A percentile compares a stretch with the other conserved stretches of the same genome.
Evolutionary conservation across 2,329 filamentous ascomycete species (phyloP).

Genomic region (Aspergillus glaucus): DNA sequence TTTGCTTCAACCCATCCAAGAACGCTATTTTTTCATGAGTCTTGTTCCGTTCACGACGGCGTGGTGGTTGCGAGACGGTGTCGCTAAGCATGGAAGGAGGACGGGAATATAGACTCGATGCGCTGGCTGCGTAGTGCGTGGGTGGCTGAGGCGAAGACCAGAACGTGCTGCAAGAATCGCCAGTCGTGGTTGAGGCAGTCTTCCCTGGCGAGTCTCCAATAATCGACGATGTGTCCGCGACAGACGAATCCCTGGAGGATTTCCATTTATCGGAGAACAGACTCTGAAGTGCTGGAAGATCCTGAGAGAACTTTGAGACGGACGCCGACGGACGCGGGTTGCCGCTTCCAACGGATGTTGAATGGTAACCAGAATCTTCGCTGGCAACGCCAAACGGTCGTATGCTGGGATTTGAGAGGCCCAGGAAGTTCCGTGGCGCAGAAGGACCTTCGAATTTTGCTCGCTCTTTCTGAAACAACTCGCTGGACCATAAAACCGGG

Average conservation of each 20-base stretch:
- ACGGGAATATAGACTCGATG: constrained; percentile 50
- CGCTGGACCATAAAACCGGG: constrained; percentile 86
- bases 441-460: constrained; percentile 36
- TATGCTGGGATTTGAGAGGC: constrained; percentile 38
- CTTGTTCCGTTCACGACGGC: constrained; percentile 27
- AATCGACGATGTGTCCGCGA: constrained; percentile 53
- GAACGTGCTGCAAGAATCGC: constrained; percentile 72
- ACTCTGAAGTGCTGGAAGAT: constrained; percentile 47
- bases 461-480: constrained; percentile 71
- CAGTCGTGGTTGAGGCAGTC: constrained; percentile 64
- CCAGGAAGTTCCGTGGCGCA: constrained; percentile 26
- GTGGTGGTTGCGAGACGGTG: constrained; percentile 25
- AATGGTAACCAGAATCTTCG: constrained; percentile 33
- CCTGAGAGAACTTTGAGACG: constrained; percentile 25
- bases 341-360: constrained; percentile 18
- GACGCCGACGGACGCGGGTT: constrained; percentile 26
- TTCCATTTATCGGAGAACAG: constrained; percentile 63
- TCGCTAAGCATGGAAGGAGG: constrained; percentile 39
- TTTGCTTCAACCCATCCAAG: constrained; percentile 68
- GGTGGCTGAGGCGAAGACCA: constrained; percentile 80
- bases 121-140: constrained; percentile 57
- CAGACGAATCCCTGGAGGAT: constrained; percentile 49
- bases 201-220: constrained; percentile 53
- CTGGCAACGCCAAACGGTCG: constrained; percentile 37
- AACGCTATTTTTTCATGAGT: constrained; percentile 71